Conservation (phyloP, 352 stramenopile genomes). For the Phytophthora syringae region DNA sequence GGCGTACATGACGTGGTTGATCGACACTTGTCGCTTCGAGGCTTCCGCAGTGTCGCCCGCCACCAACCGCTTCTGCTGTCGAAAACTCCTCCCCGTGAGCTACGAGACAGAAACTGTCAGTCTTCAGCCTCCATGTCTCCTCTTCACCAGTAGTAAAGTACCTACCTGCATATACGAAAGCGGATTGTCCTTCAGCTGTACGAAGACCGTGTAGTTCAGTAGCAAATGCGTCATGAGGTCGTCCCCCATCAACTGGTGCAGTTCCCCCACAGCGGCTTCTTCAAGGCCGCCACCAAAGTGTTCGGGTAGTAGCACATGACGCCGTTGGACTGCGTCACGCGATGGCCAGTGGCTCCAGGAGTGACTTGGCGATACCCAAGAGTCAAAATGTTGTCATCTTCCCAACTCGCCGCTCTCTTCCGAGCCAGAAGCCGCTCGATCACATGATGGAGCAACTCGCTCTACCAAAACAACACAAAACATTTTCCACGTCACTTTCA, state of each 20-base stretch:
- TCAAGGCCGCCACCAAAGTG: slow-evolving; percentile 65
- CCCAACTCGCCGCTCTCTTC: slow-evolving; percentile 40
- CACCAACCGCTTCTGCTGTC: slow-evolving; percentile 27
- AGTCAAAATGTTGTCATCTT: slow-evolving; percentile 69
- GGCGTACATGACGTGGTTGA: slow-evolving; percentile 74
- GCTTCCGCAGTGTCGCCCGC: neutral
- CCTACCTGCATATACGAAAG: slow-evolving; percentile 61
- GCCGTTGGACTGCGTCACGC: slow-evolving; percentile 57
- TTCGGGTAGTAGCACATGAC: slow-evolving; percentile 83
- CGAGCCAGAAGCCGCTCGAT: slow-evolving; percentile 58
- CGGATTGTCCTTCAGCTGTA: slow-evolving; percentile 36
- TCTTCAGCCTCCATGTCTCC: neutral
- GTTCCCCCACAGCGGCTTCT: slow-evolving; percentile 57
- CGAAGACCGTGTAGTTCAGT: slow-evolving; percentile 66
- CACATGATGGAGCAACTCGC: slow-evolving; percentile 54
- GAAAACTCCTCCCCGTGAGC: slow-evolving; percentile 61
- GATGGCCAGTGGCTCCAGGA: slow-evolving; percentile 53
- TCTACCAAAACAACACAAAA: slow-evolving; percentile 31
- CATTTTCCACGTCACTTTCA: neutral
- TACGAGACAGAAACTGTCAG: slow-evolving; percentile 9
- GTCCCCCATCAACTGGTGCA: slow-evolving; percentile 69
- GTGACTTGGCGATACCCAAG: slow-evolving; percentile 69
- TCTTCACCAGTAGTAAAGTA: slow-evolving; percentile 13
- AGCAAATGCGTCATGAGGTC: slow-evolving; percentile 73
- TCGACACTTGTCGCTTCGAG: slow-evolving; percentile 40